phyloP scores from a whole-genome alignment of 225 moss, liverwort and hornwort species.

The Physcomitrellopsis africana region DNA sequence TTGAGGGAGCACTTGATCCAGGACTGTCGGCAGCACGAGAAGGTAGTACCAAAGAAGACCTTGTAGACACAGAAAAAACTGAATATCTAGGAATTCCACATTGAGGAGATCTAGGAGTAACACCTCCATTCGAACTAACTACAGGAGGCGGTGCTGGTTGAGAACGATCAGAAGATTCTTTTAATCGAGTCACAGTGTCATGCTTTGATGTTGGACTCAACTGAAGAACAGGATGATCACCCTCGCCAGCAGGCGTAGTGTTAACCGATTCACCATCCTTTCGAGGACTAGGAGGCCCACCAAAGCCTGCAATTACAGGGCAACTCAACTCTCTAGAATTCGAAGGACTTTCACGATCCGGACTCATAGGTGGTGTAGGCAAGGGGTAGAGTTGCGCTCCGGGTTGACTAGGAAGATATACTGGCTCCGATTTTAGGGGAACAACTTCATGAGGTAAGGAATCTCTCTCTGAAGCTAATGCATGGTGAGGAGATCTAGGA shows the following conservation, averaged over 20 bases:
- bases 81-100: slow-evolving; percentile 25
- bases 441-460: slow-evolving; percentile 15
- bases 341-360: slow-evolving; percentile 18
- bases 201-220: slow-evolving; percentile 34
- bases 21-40: slow-evolving; percentile 30
- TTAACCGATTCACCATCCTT: slow-evolving; percentile 19
- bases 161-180: slow-evolving; percentile 4
- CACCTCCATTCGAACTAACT: slow-evolving; percentile 14
- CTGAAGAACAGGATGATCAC: slow-evolving; percentile 22
- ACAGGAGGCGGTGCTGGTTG: slow-evolving; percentile 17
- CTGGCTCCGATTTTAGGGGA: slow-evolving; percentile 10
- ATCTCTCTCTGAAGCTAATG: slow-evolving; percentile 9
- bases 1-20: slow-evolving; percentile 41
- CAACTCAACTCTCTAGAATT: slow-evolving; percentile 15
- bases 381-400: slow-evolving; percentile 34
- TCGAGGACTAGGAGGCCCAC: slow-evolving; percentile 28
- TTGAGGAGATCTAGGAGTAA: slow-evolving; percentile 27
- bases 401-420: slow-evolving; percentile 10
- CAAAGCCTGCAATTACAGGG: slow-evolving; percentile 16
- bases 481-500: slow-evolving; percentile 24
- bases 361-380: slow-evolving; percentile 38
- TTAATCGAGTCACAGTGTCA: slow-evolving; percentile 9
- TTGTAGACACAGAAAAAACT: slow-evolving; percentile 27
- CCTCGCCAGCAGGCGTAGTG: neutral
- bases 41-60: slow-evolving; percentile 33